Conservation (phyloP, 306 rosid genomes). For the Trichosanthes cucumerina region DNA sequence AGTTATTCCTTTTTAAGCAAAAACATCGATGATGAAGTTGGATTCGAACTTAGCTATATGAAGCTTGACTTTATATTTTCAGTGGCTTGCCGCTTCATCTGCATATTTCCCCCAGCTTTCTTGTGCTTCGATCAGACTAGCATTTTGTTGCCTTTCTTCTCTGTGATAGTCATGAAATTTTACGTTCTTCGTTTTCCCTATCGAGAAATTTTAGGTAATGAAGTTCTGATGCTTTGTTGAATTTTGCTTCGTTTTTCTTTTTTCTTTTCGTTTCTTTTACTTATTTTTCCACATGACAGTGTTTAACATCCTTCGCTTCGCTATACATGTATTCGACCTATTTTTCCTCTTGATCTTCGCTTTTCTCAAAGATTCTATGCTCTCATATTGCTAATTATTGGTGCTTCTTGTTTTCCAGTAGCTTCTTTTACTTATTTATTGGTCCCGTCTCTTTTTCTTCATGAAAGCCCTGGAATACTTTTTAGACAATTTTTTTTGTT, state of each 20-base stretch:
- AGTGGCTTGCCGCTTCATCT: background rate
- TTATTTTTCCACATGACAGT: background rate
- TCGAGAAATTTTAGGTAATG: background rate
- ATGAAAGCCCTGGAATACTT: background rate
- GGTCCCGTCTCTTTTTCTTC: background rate
- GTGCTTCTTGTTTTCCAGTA: background rate
- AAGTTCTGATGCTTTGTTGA: background rate
- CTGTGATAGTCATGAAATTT: background rate
- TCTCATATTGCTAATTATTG: background rate
- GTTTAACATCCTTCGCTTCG: background rate
- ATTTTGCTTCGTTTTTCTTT: background rate
- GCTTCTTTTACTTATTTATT: background rate
- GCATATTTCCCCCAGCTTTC: background rate
- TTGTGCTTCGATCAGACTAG: background rate
- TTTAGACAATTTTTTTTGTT: background rate
- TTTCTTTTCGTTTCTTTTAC: background rate
- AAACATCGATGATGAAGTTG: background rate
- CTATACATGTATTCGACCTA: background rate
- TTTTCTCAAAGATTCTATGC: background rate
- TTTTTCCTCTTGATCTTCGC: background rate
- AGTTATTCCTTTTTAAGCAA: background rate
- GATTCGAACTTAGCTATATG: background rate
- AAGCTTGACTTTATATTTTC: background rate
- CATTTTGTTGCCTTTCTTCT: background rate
- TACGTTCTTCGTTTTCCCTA: background rate